These are phyloP conservation scores for Penicillium sumatraense DNA, from an alignment of 2,329 filamentous ascomycete species.

Conservation along the genomic window DNA sequence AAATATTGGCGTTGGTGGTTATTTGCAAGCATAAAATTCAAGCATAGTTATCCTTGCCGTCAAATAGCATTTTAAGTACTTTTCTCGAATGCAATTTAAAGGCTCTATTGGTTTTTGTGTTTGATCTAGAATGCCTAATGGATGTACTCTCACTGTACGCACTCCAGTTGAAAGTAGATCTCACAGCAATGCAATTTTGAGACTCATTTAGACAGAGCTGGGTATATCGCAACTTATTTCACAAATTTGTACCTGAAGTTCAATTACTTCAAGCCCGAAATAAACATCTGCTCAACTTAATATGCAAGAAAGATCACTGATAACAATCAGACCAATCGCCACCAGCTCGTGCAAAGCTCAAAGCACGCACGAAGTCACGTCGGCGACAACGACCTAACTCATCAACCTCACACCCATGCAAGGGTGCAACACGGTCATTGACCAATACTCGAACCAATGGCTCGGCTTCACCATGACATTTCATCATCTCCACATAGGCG, in stretches of 20 bases:
- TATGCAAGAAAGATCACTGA: too few species aligned
- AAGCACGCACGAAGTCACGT: slow-evolving; percentile 71
- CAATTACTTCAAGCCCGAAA: too few species aligned
- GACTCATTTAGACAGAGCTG: too few species aligned
- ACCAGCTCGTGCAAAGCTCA: slow-evolving; percentile 72
- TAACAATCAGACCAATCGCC: slow-evolving; percentile 75
- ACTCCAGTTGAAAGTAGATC: too few species aligned
- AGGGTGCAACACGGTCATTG: slow-evolving; percentile 78
- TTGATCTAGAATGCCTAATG: too few species aligned
- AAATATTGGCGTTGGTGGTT: slow-evolving; percentile 18
- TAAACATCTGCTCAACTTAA: too few species aligned
- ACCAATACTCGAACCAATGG: slow-evolving; percentile 79
- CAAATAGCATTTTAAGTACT: neutral
- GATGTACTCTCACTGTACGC: too few species aligned
- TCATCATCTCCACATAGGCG: slow-evolving; percentile 87
- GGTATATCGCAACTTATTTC: too few species aligned
- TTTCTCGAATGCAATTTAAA: too few species aligned
- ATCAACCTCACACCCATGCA: slow-evolving; percentile 74
- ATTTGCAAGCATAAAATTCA: slow-evolving; percentile 5
- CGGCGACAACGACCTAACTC: slow-evolving; percentile 71
- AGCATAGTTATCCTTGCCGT: neutral
- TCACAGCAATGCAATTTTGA: too few species aligned
- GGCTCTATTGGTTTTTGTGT: neutral
- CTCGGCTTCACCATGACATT: slow-evolving; percentile 59
- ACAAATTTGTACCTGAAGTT: too few species aligned